A percentile compares a stretch with the other conserved stretches of the same genome.
phyloP scores from a whole-genome alignment of 805 yeast genomes.

The Ogataea ramenticola region DNA sequence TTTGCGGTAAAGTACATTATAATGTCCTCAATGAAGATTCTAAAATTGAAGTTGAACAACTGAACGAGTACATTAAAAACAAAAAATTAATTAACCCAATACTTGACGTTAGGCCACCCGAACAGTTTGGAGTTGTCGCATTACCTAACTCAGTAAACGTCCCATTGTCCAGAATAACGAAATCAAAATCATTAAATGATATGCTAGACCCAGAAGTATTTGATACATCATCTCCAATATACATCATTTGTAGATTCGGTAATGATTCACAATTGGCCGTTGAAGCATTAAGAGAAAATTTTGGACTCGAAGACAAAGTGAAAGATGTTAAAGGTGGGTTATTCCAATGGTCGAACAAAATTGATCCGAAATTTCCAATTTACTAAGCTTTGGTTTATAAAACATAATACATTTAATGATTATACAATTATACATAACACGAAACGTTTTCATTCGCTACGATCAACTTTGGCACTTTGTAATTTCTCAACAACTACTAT shows the following conservation, averaged over 20 bases:
- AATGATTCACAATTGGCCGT: constrained; percentile 86
- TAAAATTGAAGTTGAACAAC: constrained; percentile 40
- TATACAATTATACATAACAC: no score
- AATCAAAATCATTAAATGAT: constrained; percentile 18
- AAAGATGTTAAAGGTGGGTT: constrained; percentile 78
- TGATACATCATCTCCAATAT: constrained; percentile 23
- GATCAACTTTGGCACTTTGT: background rate
- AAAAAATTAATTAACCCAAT: constrained; percentile 17
- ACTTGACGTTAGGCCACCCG: constrained; percentile 73
- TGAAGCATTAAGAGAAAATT: constrained; percentile 40
- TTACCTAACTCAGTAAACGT: constrained; percentile 55
- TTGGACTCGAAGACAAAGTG: constrained; percentile 41
- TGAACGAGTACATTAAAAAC: constrained; percentile 4
- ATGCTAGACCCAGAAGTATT: constrained; percentile 12
- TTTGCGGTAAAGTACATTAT: constrained; percentile 61
- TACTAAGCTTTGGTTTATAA: constrained; percentile 32
- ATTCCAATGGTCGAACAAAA: constrained; percentile 51
- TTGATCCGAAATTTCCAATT: constrained; percentile 57
- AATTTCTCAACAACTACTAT: constrained; percentile 22
- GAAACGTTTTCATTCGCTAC: no score
- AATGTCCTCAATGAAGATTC: constrained; percentile 36
- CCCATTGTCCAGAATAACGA: constrained; percentile 47
- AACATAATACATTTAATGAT: background rate
- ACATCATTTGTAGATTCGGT: constrained; percentile 79
- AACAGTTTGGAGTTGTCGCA: constrained; percentile 64